Base-by-base conservation (phyloP, 805 yeast genomes). In the Starmera quercuum region DNA sequence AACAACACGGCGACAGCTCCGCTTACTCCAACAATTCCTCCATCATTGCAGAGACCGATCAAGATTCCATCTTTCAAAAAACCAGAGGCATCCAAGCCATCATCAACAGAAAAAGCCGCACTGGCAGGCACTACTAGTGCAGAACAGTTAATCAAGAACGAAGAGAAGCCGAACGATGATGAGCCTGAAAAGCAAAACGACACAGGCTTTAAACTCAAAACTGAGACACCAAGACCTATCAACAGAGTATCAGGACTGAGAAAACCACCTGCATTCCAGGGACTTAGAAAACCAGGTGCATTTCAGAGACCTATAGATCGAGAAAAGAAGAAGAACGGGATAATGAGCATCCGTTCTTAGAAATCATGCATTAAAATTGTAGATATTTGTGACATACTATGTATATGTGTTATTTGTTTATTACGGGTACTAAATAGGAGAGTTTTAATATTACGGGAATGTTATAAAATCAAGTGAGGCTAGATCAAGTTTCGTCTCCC, bases 221-320 rank as follows among this genome's bases (percentile, higher is more conserved):
- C 5, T 11, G 28, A 26, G 15, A 12, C 13, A 12, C 12, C 15
- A 26, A 26, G 16, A 13, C 28, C 28, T 14, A 13, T 26, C 16
- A 26, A 26, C 15, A 26, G 16, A 26, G 4, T 20, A 15, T 11
- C 23, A 4, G 49, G 47, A 5, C 30, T 42, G 2, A 49, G 47
- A 28, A 51, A 49, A 33, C 47, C 50, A 13, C 36, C 42, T 11
- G 38, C 49, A 5, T 49, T 51, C 34, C 31, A 30, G 12, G 53
- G 53, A 2, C 35, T 51, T 7, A 42, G 53, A 24, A 50, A 50
- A 34, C 56, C 56, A 2, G 49, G 54, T 23, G 55, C 55, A 2
- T 51, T 50, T 36, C 47, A 48, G 21, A 46, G 46, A 32, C 55
- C 55, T 7, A 37, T 39, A 16, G 50, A 46, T 26, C 38, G 46